Base-by-base conservation (phyloP, 192 early-diverging fungal genomes). In the Backusella circina region DNA sequence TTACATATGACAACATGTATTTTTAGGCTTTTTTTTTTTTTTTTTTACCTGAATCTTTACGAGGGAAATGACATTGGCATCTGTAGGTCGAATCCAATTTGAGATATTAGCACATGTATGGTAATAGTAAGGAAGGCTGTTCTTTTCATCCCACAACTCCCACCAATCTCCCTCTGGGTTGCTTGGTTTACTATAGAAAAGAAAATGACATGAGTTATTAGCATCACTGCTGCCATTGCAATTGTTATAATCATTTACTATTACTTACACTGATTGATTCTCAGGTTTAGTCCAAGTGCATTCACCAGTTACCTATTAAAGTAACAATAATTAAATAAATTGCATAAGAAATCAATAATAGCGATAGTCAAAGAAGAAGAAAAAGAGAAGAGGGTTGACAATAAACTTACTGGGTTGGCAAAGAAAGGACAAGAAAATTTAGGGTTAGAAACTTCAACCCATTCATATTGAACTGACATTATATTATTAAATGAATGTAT, bases 41-140 rank as follows among this genome's bases (percentile, higher is more conserved):
- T 23, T 71, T 31, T 73, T 75, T 87, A 91, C 91, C 80, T 91
- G 86, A 50, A 94, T 89, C 38, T 87, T 86, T 41, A 88, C 86
- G 66, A 93, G 81, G 6, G 95, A 92, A 50, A 97, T 89, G 23
- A 97, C 85, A 18, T 85, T 87, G 26, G 91, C 91, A 71, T 84
- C 78, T 12, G 84, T 81, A 18, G 98, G 98, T 71, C 88, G 80
- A 30, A 87, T 79, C 98, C 98, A 99, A 79, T 96, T 95, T 33
- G 95, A 96, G 57, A 91, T 85, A 44, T 92, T 91, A 0, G 96
- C 94, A 54, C 84, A 84, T 3, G 95, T 92, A 84, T 96, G 93
- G 86, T 98, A 98, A 83, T 96, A 98, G 77, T 97, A 99, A 7
- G 95, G 95, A 65, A 94, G 79, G 61, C 94, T 89, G 41, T 92